Evolutionary conservation across 202 grass and related monocot species (phyloP), one percentile per base, ranked within the genome.

Genomic region (Setaria italica): DNA sequence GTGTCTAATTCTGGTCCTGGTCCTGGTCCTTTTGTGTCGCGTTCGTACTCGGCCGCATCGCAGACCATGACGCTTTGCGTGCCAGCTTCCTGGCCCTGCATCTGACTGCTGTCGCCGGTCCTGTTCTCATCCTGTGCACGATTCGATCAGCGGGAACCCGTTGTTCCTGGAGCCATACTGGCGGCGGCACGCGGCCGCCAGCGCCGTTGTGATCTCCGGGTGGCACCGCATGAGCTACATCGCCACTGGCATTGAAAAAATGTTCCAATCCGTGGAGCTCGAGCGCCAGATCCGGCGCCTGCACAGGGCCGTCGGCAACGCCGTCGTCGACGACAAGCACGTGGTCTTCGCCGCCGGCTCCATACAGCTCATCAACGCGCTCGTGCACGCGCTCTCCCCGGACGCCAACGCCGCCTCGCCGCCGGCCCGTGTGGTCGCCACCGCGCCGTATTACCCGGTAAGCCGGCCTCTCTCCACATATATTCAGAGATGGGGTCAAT

Each of bases 91-190:
- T 25, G 25, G 25, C 25, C 25, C 25, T 25, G 25, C 25, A 25
- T 25, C 25, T 25, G 25, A 25, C 25, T 25, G 25, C 25, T 25
- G 25, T 25, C 25, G 25, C 25, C 25, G 25, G 39, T 41, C 5
- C 39, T 41, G 39, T 41, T 2, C 39, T 41, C 39, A 41, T 41
- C 39, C 25, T 25, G 25, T 25, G 25, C 25, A 25, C 25, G 25
- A 25, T 25, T 70, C 21, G 29, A 42, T 66, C 84, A 97, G 94
- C 34, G 90, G 94, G 37, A 82, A 91, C 88, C 92, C 94, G 20
- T 9, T 94, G 69, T 92, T 97, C 74, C 53, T 97, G 81, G 92
- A 97, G 86, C 88, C 92, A 1, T 94, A 97, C 90, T 94, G 92
- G 94, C 82, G 54, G 78, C 84, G 30, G 35, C 94, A 94, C 48